A percentile compares a stretch with the other conserved stretches of the same genome.
phyloP scores from a whole-genome alignment of 2,329 filamentous ascomycete species.

The Alternaria arbusti region DNA sequence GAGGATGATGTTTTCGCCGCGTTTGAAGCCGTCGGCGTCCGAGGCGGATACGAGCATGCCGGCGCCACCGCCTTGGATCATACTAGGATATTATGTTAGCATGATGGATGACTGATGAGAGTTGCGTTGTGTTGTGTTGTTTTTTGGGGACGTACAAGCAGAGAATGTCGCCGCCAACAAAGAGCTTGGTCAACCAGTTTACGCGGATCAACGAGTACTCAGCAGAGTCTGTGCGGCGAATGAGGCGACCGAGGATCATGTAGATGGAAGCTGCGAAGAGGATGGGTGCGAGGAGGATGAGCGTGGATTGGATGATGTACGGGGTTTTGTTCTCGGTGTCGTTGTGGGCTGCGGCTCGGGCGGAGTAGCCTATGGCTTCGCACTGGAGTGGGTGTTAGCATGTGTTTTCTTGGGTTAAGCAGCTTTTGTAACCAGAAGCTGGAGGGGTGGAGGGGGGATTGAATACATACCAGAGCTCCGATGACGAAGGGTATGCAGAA shows the following conservation, averaged over 20 bases:
- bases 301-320: slow-evolving; percentile 50
- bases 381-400: slow-evolving; percentile 22
- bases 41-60: slow-evolving; percentile 48
- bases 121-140: not conserved
- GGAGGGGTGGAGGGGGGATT: slow-evolving; percentile 48
- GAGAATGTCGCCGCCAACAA: slow-evolving; percentile 62
- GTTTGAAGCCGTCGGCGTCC: slow-evolving; percentile 30
- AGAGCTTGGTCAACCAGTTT: slow-evolving; percentile 60
- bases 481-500: slow-evolving; percentile 59
- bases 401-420: not conserved
- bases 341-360: slow-evolving; percentile 44
- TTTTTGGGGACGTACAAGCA: slow-evolving; percentile 49
- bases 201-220: slow-evolving; percentile 52
- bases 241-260: slow-evolving; percentile 54
- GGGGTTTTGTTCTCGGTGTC: slow-evolving; percentile 37
- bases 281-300: slow-evolving; percentile 47
- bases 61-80: slow-evolving; percentile 59
- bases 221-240: slow-evolving; percentile 52
- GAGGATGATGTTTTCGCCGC: slow-evolving; percentile 62
- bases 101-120: not conserved
- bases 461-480: slow-evolving; percentile 47
- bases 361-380: slow-evolving; percentile 52
- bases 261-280: slow-evolving; percentile 57
- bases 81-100: not conserved
- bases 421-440: not conserved